phyloP scores from a whole-genome alignment of 805 yeast species.

The Ogataea parapolymorpha region DNA sequence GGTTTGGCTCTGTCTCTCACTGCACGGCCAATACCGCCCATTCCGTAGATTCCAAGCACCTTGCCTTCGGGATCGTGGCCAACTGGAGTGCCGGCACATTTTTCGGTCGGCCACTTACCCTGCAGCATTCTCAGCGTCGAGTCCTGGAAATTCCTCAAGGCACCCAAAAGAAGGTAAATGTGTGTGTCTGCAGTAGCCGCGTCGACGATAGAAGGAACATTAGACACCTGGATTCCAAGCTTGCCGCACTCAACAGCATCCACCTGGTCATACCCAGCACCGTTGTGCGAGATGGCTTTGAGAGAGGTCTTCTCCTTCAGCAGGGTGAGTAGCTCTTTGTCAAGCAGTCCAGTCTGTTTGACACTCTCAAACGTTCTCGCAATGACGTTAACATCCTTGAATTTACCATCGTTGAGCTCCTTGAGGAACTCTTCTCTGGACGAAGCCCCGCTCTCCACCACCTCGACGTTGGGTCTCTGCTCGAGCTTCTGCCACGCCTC shows the following conservation, averaged over 20 bases:
- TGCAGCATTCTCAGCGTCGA: slow-evolving; percentile 51
- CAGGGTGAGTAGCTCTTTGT: slow-evolving; percentile 38
- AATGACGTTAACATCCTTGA: slow-evolving; percentile 36
- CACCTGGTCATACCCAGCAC: slow-evolving; percentile 59
- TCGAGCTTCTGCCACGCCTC: slow-evolving; percentile 54
- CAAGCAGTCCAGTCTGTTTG: slow-evolving; percentile 39
- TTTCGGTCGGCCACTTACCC: slow-evolving; percentile 58
- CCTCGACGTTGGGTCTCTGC: slow-evolving; percentile 36
- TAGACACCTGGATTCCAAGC: slow-evolving; percentile 44
- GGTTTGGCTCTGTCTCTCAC: slow-evolving; percentile 68
- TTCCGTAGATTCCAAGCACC: slow-evolving; percentile 75
- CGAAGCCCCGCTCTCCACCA: slow-evolving; percentile 42
- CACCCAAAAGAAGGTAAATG: slow-evolving; percentile 46
- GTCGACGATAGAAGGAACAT: slow-evolving; percentile 52
- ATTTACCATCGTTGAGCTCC: slow-evolving; percentile 36
- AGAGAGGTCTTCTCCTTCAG: slow-evolving; percentile 35
- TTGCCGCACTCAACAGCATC: slow-evolving; percentile 41
- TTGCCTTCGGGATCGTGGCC: slow-evolving; percentile 79
- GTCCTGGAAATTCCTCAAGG: slow-evolving; percentile 56
- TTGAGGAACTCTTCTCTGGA: slow-evolving; percentile 39
- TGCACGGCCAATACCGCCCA: slow-evolving; percentile 90
- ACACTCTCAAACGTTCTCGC: slow-evolving; percentile 42
- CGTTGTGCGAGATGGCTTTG: slow-evolving; percentile 45
- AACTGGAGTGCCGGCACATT: slow-evolving; percentile 52
- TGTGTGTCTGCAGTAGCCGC: slow-evolving; percentile 58